A percentile compares a stretch with the other conserved stretches of the same genome.
Evolutionary conservation across 768 basidiomycete species (phyloP).

Genomic region (Mrakia blollopis): DNA sequence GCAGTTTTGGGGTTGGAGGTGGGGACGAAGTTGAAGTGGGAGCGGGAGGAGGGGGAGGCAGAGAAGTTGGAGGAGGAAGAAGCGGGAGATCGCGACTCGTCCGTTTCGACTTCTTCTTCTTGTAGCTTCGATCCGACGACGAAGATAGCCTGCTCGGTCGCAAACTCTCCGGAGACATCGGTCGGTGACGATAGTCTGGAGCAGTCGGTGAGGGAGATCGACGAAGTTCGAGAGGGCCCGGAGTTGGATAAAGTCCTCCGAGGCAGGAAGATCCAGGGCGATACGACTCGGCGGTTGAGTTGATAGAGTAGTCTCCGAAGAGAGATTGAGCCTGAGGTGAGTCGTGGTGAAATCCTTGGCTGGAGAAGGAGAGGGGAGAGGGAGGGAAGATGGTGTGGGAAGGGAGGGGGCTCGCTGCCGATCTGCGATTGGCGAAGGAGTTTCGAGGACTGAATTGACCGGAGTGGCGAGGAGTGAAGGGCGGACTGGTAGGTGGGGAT

Average conservation of each 20-base stretch:
- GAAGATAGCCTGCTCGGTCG: neutral
- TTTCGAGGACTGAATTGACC: neutral
- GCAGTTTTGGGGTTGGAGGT: neutral
- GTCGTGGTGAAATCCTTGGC: neutral
- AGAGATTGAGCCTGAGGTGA: neutral
- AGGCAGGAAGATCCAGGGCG: neutral
- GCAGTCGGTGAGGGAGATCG: neutral
- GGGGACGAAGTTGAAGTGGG: neutral
- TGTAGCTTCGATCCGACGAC: neutral
- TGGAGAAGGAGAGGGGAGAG: neutral
- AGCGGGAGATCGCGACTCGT: neutral
- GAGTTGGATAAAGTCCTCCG: neutral
- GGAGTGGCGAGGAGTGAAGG: neutral
- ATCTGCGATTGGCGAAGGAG: neutral
- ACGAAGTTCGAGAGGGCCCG: neutral
- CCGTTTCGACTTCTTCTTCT: neutral
- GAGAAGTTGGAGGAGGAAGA: neutral
- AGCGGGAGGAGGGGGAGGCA: neutral
- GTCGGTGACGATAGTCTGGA: neutral
- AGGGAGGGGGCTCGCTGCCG: neutral
- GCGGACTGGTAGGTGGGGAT: constrained; percentile 1
- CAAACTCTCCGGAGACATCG: neutral
- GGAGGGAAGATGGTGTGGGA: neutral
- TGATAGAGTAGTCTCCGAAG: constrained; percentile 7
- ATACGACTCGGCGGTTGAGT: neutral